Percentiles rank a stretch among this genome's conserved stretches.
phyloP scores from a whole-genome alignment of 2,329 filamentous ascomycete genomes.

The Fusarium luffae region DNA sequence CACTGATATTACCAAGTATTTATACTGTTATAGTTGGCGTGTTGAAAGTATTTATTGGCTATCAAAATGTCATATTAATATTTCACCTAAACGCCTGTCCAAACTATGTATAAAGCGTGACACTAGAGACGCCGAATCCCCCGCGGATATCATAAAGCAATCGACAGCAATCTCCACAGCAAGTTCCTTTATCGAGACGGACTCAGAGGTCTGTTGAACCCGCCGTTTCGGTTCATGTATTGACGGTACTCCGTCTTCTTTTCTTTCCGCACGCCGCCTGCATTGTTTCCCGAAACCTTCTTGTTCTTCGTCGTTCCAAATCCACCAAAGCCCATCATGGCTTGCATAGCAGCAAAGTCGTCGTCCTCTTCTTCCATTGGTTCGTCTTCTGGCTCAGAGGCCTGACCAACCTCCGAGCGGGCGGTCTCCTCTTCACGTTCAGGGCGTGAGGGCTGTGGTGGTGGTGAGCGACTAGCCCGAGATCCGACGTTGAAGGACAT shows the following conservation, averaged over 20 bases:
- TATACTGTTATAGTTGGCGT: neutral
- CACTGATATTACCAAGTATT: neutral
- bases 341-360: conserved; percentile 78
- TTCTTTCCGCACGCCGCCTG: conserved; percentile 85
- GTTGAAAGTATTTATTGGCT: neutral
- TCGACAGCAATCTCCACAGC: neutral
- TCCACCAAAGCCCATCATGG: conserved; percentile 88
- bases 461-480: conserved; percentile 45
- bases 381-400: conserved; percentile 29
- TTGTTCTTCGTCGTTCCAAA: conserved; percentile 90
- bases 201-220: conserved; percentile 83
- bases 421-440: conserved; percentile 29
- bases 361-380: conserved; percentile 64
- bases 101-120: neutral
- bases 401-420: conserved; percentile 22
- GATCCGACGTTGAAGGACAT: conserved; percentile 52
- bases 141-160: conserved; percentile 7
- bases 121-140: neutral
- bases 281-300: conserved; percentile 88
- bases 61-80: neutral
- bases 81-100: neutral
- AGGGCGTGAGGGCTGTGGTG: conserved; percentile 21
- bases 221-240: conserved; percentile 91
- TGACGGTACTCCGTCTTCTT: conserved; percentile 96
- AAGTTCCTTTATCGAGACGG: conserved; percentile 55